phyloP scores from a whole-genome alignment of 2,329 filamentous ascomycete species.

The Cladosporium phlei region DNA sequence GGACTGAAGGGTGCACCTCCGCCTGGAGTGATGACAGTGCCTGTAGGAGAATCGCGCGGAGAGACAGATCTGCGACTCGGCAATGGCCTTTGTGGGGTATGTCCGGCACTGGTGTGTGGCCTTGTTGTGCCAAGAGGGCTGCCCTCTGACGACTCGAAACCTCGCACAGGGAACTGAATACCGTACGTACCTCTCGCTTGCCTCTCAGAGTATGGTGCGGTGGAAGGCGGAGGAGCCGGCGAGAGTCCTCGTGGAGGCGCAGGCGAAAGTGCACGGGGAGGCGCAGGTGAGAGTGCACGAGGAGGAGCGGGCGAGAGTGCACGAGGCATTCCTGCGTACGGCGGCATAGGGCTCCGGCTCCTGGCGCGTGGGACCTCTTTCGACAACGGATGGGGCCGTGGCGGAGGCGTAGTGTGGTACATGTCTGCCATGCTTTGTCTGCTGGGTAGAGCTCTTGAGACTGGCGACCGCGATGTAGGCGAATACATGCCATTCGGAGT shows the following conservation, averaged over 20 bases:
- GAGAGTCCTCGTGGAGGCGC: too few relatives aligned
- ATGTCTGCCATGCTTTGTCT: conserved; percentile 32
- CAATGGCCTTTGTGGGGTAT: conserved; percentile 43
- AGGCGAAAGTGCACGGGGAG: conserved; percentile 20
- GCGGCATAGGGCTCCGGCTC: conserved; percentile 28
- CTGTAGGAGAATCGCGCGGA: conserved; percentile 54
- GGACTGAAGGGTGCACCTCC: conserved; percentile 64
- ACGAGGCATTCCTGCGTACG: conserved; percentile 20
- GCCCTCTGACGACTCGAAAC: conserved; percentile 29
- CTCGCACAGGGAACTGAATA: conserved; percentile 30
- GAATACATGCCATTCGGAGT: conserved; percentile 25
- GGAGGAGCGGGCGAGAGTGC: too few relatives aligned
- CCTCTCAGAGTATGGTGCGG: conserved; percentile 18
- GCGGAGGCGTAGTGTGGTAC: conserved; percentile 27
- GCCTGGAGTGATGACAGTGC: conserved; percentile 36
- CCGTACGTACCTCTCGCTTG: conserved; percentile 25
- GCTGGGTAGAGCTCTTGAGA: conserved; percentile 21
- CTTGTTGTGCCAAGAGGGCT: conserved; percentile 38
- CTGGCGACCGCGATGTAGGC: conserved; percentile 19
- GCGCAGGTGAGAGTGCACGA: too few relatives aligned
- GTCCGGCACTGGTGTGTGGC: conserved; percentile 14
- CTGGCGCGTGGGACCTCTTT: conserved; percentile 31
- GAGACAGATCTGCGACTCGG: conserved; percentile 67
- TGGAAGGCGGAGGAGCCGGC: conserved; percentile 23
- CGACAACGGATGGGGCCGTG: conserved; percentile 33